Evolutionary conservation across 257 asterid genomes (phyloP), one percentile per base, ranked within the genome.

Genomic region (Osmanthus fragrans): DNA sequence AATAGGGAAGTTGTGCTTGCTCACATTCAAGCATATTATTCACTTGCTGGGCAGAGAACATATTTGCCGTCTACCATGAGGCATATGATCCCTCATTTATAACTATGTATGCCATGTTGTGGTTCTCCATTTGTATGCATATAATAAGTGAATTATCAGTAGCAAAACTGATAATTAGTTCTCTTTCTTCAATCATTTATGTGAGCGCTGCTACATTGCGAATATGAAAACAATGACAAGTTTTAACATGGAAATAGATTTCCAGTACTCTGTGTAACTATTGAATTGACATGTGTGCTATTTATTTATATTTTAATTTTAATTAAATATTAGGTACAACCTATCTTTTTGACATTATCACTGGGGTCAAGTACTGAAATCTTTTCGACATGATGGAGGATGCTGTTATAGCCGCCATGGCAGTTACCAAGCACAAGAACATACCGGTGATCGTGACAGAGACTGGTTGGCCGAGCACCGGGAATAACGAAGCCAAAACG

Each of bases 381-480:
- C 51, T 94, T 83, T 94, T 91, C 77, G 97, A 94, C 81, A 87
- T 91, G 96, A 94, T 94, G 97, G 95, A 92, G 29, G 99, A 94
- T 58, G 87, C 90, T 0, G 91, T 94, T 0, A 42, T 94, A 4
- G 92, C 97, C 0, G 94, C 97, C 1, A 77, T 92, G 88, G 92
- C 97, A 1, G 88, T 87, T 42, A 21, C 87, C 0, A 96, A 97
- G 13, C 87, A 86, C 79, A 93, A 88, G 81, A 87, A 79, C 60
- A 70, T 92, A n/a, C 95, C 94, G 9, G 75, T 94, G 40, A 84
- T 91, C 21, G 94, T 94, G 85, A 75, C 97, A 0, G 95, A 89
- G 82, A 94, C 45, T 10, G 13, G 13, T 8, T 94, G 99, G 99
- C 97, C 96, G 15, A 76, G 82, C 58, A 87, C 40, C 69, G 70